Percentiles rank a stretch among this genome's conserved stretches.
These are phyloP conservation scores for Malassezia globosa DNA, from an alignment of 1,284 basidiomycete genomes.

Conservation along the genomic window DNA sequence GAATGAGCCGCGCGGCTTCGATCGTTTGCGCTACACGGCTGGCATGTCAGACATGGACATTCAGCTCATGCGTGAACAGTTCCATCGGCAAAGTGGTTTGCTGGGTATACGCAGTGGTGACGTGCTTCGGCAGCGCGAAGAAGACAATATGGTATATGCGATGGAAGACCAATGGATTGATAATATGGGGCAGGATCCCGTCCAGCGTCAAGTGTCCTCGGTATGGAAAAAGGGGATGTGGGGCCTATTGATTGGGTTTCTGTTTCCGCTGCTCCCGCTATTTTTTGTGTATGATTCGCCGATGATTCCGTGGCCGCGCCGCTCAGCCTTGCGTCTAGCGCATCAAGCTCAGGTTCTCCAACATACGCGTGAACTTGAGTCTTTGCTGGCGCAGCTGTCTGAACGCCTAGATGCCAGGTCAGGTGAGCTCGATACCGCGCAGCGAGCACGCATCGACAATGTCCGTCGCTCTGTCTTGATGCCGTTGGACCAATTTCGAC, in stretches of 20 bases:
- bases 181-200: constrained; percentile 12
- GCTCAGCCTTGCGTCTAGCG: neutral
- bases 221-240: neutral
- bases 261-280: constrained; percentile 21
- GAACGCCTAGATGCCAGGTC: neutral
- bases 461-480: neutral
- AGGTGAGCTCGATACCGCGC: neutral
- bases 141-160: constrained; percentile 16
- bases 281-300: constrained; percentile 14
- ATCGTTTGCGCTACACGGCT: constrained; percentile 18
- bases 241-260: constrained; percentile 20
- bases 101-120: constrained; percentile 13
- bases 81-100: constrained; percentile 10
- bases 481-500: neutral
- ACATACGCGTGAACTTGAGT: neutral
- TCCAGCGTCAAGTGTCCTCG: neutral
- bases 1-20: constrained; percentile 19
- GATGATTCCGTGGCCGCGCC: neutral
- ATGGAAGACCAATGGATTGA: constrained; percentile 26
- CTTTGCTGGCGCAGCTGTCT: neutral
- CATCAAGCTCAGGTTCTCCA: neutral
- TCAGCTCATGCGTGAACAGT: constrained; percentile 21
- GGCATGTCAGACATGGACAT: constrained; percentile 19
- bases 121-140: constrained; percentile 14
- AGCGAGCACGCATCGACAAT: neutral